Conservation (phyloP, 2,329 filamentous ascomycete genomes). For the Claviceps humidiphila region DNA sequence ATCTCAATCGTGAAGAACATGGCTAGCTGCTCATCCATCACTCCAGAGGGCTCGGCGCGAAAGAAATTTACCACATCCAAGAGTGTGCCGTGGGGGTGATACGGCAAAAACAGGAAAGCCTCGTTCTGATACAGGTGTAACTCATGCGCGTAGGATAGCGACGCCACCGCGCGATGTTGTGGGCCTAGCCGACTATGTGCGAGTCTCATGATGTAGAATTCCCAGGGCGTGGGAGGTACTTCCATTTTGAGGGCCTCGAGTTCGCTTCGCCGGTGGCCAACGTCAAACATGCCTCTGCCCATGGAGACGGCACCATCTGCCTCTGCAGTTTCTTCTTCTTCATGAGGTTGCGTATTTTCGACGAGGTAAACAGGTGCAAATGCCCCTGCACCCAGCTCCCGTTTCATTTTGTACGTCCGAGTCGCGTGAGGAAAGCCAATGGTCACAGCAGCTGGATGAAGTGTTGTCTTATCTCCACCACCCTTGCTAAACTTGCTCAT, state of each 20-base stretch:
- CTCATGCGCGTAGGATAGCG: conserved; percentile 72
- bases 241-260: conserved; percentile 94
- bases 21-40: conserved; percentile 79
- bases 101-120: conserved; percentile 79
- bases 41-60: conserved; percentile 54
- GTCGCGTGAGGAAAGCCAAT: conserved; percentile 54
- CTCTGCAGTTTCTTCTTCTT: conserved; percentile 27
- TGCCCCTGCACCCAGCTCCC: conserved; percentile 81
- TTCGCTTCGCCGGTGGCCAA: conserved; percentile 35
- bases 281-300: conserved; percentile 49
- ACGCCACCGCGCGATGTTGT: conserved; percentile 57
- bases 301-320: conserved; percentile 33
- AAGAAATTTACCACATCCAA: conserved; percentile 90
- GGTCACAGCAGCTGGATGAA: conserved; percentile 44
- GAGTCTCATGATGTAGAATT: conserved; percentile 89
- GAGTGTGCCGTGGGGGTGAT: conserved; percentile 76
- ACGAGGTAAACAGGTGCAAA: conserved; percentile 93
- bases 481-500: conserved; percentile 42
- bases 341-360: conserved; percentile 50
- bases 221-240: conserved; percentile 76
- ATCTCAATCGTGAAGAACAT: conserved; percentile 96
- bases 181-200: conserved; percentile 64
- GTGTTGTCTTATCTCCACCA: conserved; percentile 47
- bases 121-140: conserved; percentile 87
- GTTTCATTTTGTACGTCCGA: conserved; percentile 62